These are phyloP conservation scores for Pilasporangium apinafurcum DNA, from an alignment of 352 stramenopile species.

Conservation along the genomic window DNA sequence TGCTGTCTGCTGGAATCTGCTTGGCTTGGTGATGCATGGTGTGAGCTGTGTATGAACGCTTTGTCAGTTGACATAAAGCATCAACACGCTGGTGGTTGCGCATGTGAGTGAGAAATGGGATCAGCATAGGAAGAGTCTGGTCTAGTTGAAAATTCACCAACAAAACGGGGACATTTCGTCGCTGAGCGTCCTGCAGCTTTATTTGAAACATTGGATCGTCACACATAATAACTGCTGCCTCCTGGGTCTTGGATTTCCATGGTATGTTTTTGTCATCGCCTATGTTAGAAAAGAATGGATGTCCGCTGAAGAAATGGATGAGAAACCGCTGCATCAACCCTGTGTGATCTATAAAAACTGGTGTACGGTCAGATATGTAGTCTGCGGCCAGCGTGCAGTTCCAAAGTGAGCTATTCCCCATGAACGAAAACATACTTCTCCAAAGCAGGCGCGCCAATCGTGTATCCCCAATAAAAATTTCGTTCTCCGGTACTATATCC, in stretches of 20 bases:
- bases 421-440: constrained; percentile 26
- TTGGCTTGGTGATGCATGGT: not conserved
- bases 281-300: constrained; percentile 21
- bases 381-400: constrained; percentile 17
- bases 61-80: constrained; percentile 10
- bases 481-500: not conserved
- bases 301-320: constrained; percentile 37
- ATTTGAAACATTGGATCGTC: constrained; percentile 13
- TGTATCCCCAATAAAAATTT: no score
- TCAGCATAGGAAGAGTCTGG: constrained; percentile 1
- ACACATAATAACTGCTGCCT: constrained; percentile 23
- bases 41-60: not conserved
- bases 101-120: constrained; percentile 9
- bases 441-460: constrained; percentile 20
- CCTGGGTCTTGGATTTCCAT: constrained; percentile 2
- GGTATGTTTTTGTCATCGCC: constrained; percentile 10
- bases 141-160: constrained; percentile 24
- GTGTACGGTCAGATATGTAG: constrained; percentile 23
- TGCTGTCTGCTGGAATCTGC: no score
- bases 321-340: constrained; percentile 41
- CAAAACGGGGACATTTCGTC: constrained; percentile 16
- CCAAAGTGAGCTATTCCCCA: constrained; percentile 6
- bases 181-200: constrained; percentile 24
- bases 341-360: constrained; percentile 30
- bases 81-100: constrained; percentile 7